Percentiles rank a stretch among this genome's conserved stretches.
Evolutionary conservation across 2,329 filamentous ascomycete genomes (phyloP).

Genomic region (Fusarium sublunatum): DNA sequence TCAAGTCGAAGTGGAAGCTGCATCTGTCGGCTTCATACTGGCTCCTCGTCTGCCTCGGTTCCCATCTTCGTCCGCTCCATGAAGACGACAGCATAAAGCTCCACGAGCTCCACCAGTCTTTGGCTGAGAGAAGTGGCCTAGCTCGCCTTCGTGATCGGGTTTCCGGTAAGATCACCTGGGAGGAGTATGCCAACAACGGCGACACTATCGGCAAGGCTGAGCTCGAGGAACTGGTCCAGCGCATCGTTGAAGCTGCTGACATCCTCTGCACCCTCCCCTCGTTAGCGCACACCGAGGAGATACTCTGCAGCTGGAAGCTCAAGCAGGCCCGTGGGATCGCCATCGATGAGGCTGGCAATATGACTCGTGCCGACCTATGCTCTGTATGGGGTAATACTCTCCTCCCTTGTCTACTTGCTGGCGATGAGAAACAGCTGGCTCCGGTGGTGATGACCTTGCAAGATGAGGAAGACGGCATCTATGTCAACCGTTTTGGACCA

Average conservation of each 20-base stretch:
- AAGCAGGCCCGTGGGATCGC: slow-evolving; percentile 9
- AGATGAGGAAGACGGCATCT: background rate
- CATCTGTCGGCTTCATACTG: slow-evolving; percentile 15
- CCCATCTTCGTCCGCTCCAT: background rate
- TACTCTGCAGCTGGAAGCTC: background rate
- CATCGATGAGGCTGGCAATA: slow-evolving; percentile 40
- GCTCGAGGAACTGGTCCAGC: background rate
- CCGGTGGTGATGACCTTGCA: slow-evolving; percentile 13
- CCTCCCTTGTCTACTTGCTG: slow-evolving; percentile 32
- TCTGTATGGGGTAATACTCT: slow-evolving; percentile 40
- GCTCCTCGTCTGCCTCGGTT: slow-evolving; percentile 12
- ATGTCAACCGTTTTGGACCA: slow-evolving; percentile 1
- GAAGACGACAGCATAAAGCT: background rate
- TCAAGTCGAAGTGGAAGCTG: slow-evolving; percentile 15
- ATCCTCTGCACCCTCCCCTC: background rate
- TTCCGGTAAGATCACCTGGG: background rate
- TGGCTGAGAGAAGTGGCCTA: background rate
- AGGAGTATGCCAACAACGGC: background rate
- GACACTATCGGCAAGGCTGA: background rate
- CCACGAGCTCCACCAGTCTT: background rate
- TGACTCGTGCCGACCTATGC: slow-evolving; percentile 32
- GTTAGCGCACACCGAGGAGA: background rate
- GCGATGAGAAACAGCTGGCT: slow-evolving; percentile 30
- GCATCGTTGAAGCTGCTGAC: background rate
- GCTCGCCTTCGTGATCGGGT: background rate